Conservation (phyloP, 2,329 filamentous ascomycete genomes). For the Sporothrix globosa region DNA sequence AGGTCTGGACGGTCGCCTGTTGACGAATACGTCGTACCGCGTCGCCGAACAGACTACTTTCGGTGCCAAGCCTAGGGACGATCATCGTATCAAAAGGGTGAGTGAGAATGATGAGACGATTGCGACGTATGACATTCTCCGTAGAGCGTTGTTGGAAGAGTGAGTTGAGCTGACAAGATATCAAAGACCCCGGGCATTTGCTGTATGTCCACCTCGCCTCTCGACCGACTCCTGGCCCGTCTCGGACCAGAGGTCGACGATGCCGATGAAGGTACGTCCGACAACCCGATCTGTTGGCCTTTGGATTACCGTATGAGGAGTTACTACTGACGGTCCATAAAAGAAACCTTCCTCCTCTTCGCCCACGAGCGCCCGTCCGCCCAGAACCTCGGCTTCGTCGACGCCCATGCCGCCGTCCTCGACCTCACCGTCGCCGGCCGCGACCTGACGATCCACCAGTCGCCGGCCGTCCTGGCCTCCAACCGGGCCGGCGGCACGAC, state of each 20-base stretch:
- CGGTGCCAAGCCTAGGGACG: slow-evolving; percentile 1
- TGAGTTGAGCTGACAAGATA: not conserved
- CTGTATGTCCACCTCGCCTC: slow-evolving; percentile 6
- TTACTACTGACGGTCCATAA: too few relatives aligned
- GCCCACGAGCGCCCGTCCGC: slow-evolving; percentile 69
- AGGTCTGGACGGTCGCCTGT: too few relatives aligned
- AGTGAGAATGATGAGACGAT: not conserved
- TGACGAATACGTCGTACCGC: too few relatives aligned
- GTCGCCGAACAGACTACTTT: not conserved
- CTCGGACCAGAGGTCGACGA: slow-evolving; percentile 54
- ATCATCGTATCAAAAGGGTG: not conserved
- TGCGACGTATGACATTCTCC: too few relatives aligned
- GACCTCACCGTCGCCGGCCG: slow-evolving; percentile 66
- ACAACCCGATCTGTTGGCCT: not conserved
- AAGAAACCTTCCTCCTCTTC: slow-evolving; percentile 89
- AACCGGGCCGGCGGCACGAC: slow-evolving; percentile 65
- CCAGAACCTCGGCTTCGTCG: slow-evolving; percentile 81
- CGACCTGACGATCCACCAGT: slow-evolving; percentile 80
- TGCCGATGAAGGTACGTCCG: slow-evolving; percentile 51
- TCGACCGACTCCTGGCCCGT: slow-evolving; percentile 29
- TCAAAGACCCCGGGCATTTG: not conserved
- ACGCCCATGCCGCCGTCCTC: slow-evolving; percentile 67
- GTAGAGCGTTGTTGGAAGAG: not conserved
- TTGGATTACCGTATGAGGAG: not conserved
- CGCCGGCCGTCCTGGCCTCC: slow-evolving; percentile 78